phyloP scores from a whole-genome alignment of 2,329 filamentous ascomycete genomes.

The Sclerotinia glacialis region DNA sequence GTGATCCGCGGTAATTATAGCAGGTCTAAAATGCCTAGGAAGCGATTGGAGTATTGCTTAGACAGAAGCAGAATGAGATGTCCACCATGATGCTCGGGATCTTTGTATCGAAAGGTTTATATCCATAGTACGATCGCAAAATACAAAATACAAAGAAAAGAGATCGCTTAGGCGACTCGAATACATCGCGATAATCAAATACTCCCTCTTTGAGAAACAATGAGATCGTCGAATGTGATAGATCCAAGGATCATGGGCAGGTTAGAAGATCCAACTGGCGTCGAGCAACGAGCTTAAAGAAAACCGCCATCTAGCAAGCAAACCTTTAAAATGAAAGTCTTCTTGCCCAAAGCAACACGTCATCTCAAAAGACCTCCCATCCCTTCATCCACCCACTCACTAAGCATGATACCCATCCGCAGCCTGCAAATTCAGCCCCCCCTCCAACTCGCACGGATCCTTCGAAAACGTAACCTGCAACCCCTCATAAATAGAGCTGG shows the following conservation, averaged over 20 bases:
- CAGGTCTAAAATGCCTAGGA: background rate
- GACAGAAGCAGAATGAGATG: background rate
- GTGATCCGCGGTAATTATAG: conserved; percentile 6
- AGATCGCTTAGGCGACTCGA: background rate
- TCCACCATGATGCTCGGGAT: background rate
- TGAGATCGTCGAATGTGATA: background rate
- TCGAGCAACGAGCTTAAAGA: background rate
- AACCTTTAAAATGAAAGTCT: background rate
- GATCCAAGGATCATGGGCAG: background rate
- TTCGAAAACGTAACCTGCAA: conserved; percentile 23
- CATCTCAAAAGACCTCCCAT: background rate
- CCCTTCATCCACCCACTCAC: background rate
- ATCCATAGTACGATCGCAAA: background rate
- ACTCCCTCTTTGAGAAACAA: background rate
- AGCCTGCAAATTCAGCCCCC: conserved; percentile 16
- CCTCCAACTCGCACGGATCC: conserved; percentile 23
- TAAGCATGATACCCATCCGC: conserved; percentile 11
- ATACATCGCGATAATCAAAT: background rate
- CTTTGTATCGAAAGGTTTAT: background rate
- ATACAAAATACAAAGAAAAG: background rate
- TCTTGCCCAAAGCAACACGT: background rate
- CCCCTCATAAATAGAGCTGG: conserved; percentile 6
- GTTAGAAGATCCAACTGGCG: background rate
- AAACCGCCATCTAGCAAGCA: background rate
- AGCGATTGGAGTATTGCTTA: background rate